Conservation (phyloP, 768 basidiomycete species). For the Lentinula edodes region DNA sequence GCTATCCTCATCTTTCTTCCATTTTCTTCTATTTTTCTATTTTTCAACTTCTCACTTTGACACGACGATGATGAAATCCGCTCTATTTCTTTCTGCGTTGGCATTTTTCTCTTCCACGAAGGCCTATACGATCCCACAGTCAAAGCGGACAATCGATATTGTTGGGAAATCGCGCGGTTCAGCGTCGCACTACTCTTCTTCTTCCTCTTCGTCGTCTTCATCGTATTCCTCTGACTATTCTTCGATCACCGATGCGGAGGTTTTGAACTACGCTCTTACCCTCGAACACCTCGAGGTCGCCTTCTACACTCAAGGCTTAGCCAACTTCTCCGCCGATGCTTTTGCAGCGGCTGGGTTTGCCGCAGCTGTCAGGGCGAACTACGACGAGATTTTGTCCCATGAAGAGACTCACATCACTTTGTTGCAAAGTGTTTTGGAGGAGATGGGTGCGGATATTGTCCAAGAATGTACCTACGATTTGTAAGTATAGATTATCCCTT, state of each 20-base stretch:
- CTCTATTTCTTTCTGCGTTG: constrained; percentile 21
- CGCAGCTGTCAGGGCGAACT: constrained; percentile 43
- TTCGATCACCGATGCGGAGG: constrained; percentile 5
- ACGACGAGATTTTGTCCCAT: constrained; percentile 48
- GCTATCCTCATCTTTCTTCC: not conserved
- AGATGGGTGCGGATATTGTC: constrained; percentile 30
- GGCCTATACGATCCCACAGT: not conserved
- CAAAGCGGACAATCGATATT: not conserved
- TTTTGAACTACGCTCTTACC: constrained; percentile 44
- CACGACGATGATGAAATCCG: constrained; percentile 31
- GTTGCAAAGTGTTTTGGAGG: constrained; percentile 42
- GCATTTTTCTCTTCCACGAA: constrained; percentile 7
- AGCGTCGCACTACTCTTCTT: constrained; percentile 7
- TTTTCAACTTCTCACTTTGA: constrained; percentile 14
- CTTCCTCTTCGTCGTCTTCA: constrained; percentile 13
- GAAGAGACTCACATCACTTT: constrained; percentile 51
- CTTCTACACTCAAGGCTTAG: constrained; percentile 41
- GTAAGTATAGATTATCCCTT: constrained; percentile 24
- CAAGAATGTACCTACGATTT: constrained; percentile 57
- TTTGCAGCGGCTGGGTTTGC: constrained; percentile 47
- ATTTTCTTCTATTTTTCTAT: constrained; percentile 23
- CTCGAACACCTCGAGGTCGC: constrained; percentile 43
- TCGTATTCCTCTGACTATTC: constrained; percentile 50
- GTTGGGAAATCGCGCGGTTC: not conserved
- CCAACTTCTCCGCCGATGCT: constrained; percentile 36